Evolutionary conservation across 176 grass and related monocot species (phyloP), one percentile per base, ranked within the genome.

Genomic region (Hordeum vulgare): DNA sequence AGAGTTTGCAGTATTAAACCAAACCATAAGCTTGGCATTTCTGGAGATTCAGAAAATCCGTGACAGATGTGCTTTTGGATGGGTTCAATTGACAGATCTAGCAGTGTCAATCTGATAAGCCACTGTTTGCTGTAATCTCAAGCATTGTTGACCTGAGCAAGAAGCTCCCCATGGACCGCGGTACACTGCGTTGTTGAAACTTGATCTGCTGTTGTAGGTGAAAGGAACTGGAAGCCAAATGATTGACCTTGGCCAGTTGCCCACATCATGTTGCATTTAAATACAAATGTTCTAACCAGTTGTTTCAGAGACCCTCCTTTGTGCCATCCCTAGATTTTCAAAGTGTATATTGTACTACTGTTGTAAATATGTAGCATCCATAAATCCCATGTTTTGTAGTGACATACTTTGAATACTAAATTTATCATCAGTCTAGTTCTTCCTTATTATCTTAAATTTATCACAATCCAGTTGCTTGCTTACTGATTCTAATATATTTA

Each of bases 61-160:
- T 81, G 93, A 99, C 58, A 86, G 88, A 65, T 96, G 93, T 24
- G 89, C 91, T 35, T 99, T 90, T 57, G 96, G 89, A 75, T 99
- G 96, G 93, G 89, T 99, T 66, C 81, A 86, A 24, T 80, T 99
- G 62, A 81, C 81, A 41, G 91, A 99, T 69, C 79, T 96, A 18
- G 76, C 85, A 11, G 64, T 99, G 54, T 99, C 89, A 31, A 86
- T 96, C 77, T 94, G 87, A 90, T 80, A 37, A 57, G 34, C 40
- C 20, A 24, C 25, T 34, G 29, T 58, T 72, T 21, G 47, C 73
- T 42, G 26, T 63, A 13, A 83, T 66, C 20, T 81, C 25, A 40
- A 62, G 24, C 26, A 66, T 69, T 34, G 66, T 24, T 68, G 74
- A 61, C 20, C 12, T 31, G 20, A 45, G 72, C 83, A 29, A 71